Percentiles rank a stretch among this genome's conserved stretches.
phyloP scores from a whole-genome alignment of 1,139 yeast species.

The Torulaspora globosa region DNA sequence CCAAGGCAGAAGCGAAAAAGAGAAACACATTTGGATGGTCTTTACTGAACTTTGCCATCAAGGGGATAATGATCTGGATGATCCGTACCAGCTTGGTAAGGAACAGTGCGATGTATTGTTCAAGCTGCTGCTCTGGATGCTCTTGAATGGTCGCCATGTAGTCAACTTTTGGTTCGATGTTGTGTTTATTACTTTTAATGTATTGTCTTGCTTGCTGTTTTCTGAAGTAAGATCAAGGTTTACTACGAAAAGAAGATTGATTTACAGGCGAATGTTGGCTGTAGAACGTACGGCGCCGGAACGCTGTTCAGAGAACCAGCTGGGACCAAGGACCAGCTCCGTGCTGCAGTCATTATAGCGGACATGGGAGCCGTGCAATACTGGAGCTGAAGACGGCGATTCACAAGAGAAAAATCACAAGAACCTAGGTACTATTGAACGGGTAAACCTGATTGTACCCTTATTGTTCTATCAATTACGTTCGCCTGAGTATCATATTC shows the following conservation, averaged over 20 bases:
- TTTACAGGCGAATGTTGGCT: not conserved
- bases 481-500: no score
- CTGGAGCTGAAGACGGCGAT: no score
- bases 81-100: constrained; percentile 16
- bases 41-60: constrained; percentile 16
- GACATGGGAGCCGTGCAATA: no score
- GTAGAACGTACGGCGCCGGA: no score
- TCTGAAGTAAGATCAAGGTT: constrained; percentile 1
- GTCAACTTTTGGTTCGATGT: not conserved
- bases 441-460: no score
- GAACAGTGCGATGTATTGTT: constrained; percentile 9
- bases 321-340: no score
- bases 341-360: no score
- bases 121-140: constrained; percentile 13
- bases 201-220: not conserved
- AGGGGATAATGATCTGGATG: constrained; percentile 16
- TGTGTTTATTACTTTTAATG: not conserved
- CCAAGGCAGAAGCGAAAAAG: constrained; percentile 5
- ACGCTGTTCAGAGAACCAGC: no score
- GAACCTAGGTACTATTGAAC: no score
- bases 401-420: no score
- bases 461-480: no score
- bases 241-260: not conserved
- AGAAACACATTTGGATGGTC: constrained; percentile 18
- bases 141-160: constrained; percentile 9